A percentile compares a stretch with the other conserved stretches of the same genome.
These are phyloP conservation scores for Rhodamnia argentea DNA, from an alignment of 345 rosid genomes.

Conservation along the genomic window DNA sequence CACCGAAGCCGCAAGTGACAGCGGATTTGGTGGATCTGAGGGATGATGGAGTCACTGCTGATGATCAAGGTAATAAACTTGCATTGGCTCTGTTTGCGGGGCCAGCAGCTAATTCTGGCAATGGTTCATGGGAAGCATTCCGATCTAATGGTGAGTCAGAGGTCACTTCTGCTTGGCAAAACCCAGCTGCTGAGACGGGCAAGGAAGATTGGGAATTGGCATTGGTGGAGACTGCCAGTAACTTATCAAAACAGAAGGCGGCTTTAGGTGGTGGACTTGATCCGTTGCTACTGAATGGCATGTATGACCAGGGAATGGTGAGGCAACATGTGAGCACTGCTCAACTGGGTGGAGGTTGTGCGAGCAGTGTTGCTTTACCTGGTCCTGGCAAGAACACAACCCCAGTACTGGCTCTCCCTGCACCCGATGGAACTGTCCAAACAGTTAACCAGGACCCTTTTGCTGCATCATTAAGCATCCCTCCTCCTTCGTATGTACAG, in stretches of 20 bases:
- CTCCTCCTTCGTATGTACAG: constrained; percentile 75
- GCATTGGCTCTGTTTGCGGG: constrained; percentile 80
- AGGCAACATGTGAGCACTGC: constrained; percentile 69
- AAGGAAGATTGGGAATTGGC: constrained; percentile 97
- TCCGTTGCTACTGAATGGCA: constrained; percentile 66
- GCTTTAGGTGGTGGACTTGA: constrained; percentile 76
- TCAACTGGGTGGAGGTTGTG: constrained; percentile 70
- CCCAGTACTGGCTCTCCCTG: constrained; percentile 65
- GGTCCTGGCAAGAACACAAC: constrained; percentile 30
- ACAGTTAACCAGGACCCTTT: constrained; percentile 55
- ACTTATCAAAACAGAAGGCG: constrained; percentile 65
- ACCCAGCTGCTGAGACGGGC: constrained; percentile 73
- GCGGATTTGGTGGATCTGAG: constrained; percentile 71
- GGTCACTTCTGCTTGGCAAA: constrained; percentile 71
- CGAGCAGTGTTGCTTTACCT: constrained; percentile 75
- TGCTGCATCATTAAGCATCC: constrained; percentile 48
- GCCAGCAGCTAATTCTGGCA: constrained; percentile 21
- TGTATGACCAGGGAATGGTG: constrained; percentile 92
- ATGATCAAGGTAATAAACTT: constrained; percentile 82
- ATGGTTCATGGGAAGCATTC: constrained; percentile 88
- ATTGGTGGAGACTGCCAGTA: constrained; percentile 74
- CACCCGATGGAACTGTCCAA: constrained; percentile 67
- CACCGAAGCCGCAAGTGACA: constrained; percentile 30
- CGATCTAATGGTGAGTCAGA: constrained; percentile 41
- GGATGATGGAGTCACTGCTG: constrained; percentile 61